Evolutionary conservation across 2,329 filamentous ascomycete species (phyloP), one percentile per base, ranked within the genome.

Genomic region (Trichoderma sp.): DNA sequence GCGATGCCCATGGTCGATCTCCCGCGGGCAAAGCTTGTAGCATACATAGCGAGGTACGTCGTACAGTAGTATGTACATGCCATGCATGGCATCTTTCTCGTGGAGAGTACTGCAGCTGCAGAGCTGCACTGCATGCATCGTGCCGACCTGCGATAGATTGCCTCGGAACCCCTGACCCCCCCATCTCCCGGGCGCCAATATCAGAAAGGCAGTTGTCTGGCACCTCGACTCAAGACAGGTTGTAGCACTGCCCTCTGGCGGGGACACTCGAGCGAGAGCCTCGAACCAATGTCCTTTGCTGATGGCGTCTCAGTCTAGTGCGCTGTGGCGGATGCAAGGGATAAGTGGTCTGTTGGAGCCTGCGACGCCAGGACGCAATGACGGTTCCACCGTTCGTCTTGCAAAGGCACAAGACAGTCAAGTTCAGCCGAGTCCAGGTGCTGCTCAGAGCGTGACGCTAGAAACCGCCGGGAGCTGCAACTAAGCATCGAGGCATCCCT

Each of bases 281-380:
- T 43, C 21, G 19, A 43, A 5, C 41, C 21, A 4, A n/a, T 14
- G 19, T 28, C 17, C 21, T 24, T 19, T 51, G 47, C 45, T 51
- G 57, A 10, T 17, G 34, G 47, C 21, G 30, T 51, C 57, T 50
- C 45, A 41, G 3, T 3, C 9, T 60, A 50, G 30, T 39, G 47
- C 21, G 15, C 14, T 41, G 34, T 43, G 34, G 47, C 41, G 41
- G 21, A 60, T 43, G 57, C 57, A 60, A 60, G 57, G 57, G 57
- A 28, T 10, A 51, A 26, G 17, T 15, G 21, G 3, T 14, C 34
- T 17, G 10, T 28, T 28, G 19, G 24, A 50, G 45, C 15, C 41
- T 44, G 43, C 45, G 21, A 43, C 52, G 26, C 45, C n/a, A 6
- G 15, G 26, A 14, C 10, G 21, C 10, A 44, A 9, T 10, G 43